Evolutionary conservation across 1,284 basidiomycete genomes (phyloP), one percentile per base, ranked within the genome.

Genomic region (Sparassis latifolia): DNA sequence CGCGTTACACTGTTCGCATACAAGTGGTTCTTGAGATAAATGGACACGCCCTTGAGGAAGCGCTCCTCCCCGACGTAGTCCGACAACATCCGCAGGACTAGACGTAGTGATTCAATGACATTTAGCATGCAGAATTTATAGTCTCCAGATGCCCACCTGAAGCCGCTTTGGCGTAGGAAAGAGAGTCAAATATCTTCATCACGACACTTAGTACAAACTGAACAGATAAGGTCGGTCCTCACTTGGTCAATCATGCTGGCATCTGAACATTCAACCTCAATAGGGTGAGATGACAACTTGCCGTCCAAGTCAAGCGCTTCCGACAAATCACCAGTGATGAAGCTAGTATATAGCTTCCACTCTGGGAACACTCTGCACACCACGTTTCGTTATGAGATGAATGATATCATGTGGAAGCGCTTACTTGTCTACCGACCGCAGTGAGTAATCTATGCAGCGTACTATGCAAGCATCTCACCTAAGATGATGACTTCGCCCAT

Each of bases 401-500:
- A 42, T 44, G 30, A 33, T 35, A 42, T 41, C 31, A 45, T 30
- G 7, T 31, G 10, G 20, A 20, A 20, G 51, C 50, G 30, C 63
- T 51, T 59, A 76, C 80, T 74, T 80, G 66, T 80, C 78, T 80
- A 55, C 31, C 39, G 20, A 42, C 9, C 10, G 44, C 27, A 29
- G 30, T 51, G 47, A 48, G 35, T 28, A 20, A 29, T 28, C 20
- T 44, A 12, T 46, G 44, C 29, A 20, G 51, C 48, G 28, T 27
- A 20, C 35, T 47, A 45, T n/a, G 38, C 12, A 10, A 29, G 1
- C 48, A 28, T 67, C 69, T 71, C 69, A 81, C 92, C 85, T 48
- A 92, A 76, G 51, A 96, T 85, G 59, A 97, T 90, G 39, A 94
- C 84, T 74, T 97, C 94, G 54, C 92, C 92, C 86, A 92, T 84